These are phyloP conservation scores for Brassica balearica DNA, from an alignment of 441 rosid genomes.

Conservation along the genomic window DNA sequence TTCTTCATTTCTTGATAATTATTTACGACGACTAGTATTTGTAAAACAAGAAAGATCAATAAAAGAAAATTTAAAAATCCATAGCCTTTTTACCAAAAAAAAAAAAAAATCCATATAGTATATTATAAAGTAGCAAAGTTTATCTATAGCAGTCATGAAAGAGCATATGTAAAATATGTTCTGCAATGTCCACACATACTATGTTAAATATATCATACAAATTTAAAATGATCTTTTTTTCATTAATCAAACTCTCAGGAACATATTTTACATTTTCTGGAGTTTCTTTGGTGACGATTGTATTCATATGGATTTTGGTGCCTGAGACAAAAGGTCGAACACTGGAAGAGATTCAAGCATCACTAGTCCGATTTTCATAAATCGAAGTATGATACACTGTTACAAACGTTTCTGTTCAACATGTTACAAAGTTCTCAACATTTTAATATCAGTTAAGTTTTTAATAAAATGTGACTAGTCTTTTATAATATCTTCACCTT, in stretches of 20 bases:
- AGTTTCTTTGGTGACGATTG: conserved; percentile 12
- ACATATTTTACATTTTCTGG: conserved; percentile 40
- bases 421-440: neutral
- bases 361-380: conserved; percentile 17
- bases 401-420: neutral
- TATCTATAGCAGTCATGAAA: neutral
- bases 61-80: neutral
- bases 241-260: conserved; percentile 17
- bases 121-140: neutral
- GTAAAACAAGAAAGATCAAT: neutral
- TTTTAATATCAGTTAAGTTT: neutral
- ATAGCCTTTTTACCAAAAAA: too few relatives aligned
- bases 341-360: conserved; percentile 44
- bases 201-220: neutral
- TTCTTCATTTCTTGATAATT: neutral
- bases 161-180: neutral
- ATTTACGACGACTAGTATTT: neutral
- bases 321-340: conserved; percentile 46
- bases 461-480: neutral
- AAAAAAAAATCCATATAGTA: too few relatives aligned
- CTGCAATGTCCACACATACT: neutral
- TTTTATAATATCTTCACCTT: neutral
- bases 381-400: neutral
- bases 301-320: conserved; percentile 40
- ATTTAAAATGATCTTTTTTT: neutral